Percentiles rank a stretch among this genome's conserved stretches.
phyloP scores from a whole-genome alignment of 352 stramenopile species.

The Blastocystis sp. region DNA sequence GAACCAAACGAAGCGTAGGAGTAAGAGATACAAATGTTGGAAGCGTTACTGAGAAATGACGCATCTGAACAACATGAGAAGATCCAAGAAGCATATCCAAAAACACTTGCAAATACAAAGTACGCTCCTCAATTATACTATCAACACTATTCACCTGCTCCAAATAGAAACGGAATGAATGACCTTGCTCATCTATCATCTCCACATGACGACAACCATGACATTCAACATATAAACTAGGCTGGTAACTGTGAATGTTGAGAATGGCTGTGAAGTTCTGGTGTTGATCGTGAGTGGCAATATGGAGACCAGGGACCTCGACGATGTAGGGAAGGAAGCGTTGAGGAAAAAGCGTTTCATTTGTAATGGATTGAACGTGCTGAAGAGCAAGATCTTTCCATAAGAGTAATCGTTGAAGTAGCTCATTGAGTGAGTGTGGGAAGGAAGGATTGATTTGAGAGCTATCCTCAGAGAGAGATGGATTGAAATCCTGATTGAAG shows the following conservation, averaged over 20 bases:
- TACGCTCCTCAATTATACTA: not conserved
- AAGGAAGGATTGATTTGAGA: not conserved
- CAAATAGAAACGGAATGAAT: conserved; percentile 1
- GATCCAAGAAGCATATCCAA: not conserved
- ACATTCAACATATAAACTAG: not conserved
- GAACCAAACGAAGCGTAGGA: conserved; percentile 26
- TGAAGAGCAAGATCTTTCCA: not conserved
- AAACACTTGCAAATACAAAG: not conserved
- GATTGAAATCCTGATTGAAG: conserved; percentile 19
- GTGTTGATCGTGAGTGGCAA: not conserved
- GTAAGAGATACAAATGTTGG: not conserved
- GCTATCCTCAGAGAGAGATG: not conserved
- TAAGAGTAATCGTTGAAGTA: conserved; percentile 10
- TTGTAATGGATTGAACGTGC: not conserved
- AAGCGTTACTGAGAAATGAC: conserved; percentile 1
- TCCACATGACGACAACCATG: not conserved
- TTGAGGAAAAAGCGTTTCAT: not conserved
- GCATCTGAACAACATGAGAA: not conserved
- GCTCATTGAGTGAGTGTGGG: not conserved
- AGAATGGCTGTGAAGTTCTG: not conserved
- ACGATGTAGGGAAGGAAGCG: not conserved
- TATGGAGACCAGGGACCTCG: not conserved
- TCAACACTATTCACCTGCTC: not conserved
- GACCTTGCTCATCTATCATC: not conserved
- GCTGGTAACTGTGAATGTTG: not conserved